Conservation (phyloP, 2,329 filamentous ascomycete species). For the Aspergillus ustus region DNA sequence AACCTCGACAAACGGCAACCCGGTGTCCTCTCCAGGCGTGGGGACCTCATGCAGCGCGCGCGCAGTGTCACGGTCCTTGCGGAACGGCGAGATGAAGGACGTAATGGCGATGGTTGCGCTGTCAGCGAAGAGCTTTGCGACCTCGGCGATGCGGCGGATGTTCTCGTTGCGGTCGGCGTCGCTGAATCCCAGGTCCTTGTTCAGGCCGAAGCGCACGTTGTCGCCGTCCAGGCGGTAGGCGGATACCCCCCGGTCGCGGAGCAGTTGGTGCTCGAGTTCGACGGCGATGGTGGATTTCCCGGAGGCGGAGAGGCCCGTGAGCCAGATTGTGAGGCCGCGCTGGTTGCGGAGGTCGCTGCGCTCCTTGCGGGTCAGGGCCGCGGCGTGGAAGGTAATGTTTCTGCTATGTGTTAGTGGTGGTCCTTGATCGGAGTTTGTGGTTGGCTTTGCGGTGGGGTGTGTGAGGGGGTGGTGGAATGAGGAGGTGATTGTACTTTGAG, state of each 20-base stretch:
- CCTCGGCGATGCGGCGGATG: slow-evolving; percentile 94
- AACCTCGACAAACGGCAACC: slow-evolving; percentile 90
- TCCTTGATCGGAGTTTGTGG: no score
- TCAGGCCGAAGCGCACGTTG: slow-evolving; percentile 97
- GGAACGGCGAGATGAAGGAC: slow-evolving; percentile 96
- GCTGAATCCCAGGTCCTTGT: slow-evolving; percentile 95
- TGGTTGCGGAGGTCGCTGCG: slow-evolving; percentile 68
- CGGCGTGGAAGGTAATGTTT: slow-evolving; percentile 54
- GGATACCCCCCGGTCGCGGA: slow-evolving; percentile 71
- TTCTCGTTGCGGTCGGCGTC: slow-evolving; percentile 96
- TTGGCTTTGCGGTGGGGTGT: slow-evolving; percentile 5
- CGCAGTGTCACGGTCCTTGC: slow-evolving; percentile 80
- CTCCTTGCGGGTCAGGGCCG: slow-evolving; percentile 47
- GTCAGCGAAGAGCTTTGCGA: slow-evolving; percentile 96
- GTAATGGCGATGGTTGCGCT: slow-evolving; percentile 85
- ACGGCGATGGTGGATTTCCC: slow-evolving; percentile 98
- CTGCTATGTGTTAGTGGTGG: slow-evolving; percentile 31
- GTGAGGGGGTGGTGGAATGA: slow-evolving; percentile 2
- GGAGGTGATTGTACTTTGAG: slow-evolving; percentile 2
- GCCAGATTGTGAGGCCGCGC: slow-evolving; percentile 93
- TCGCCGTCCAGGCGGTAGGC: slow-evolving; percentile 97
- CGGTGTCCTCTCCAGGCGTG: slow-evolving; percentile 59
- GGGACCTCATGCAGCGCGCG: slow-evolving; percentile 75
- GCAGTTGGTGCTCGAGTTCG: slow-evolving; percentile 93
- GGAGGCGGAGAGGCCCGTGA: slow-evolving; percentile 93